Base-by-base conservation (phyloP, 129 eudicot species). In the Artemisia annua region DNA sequence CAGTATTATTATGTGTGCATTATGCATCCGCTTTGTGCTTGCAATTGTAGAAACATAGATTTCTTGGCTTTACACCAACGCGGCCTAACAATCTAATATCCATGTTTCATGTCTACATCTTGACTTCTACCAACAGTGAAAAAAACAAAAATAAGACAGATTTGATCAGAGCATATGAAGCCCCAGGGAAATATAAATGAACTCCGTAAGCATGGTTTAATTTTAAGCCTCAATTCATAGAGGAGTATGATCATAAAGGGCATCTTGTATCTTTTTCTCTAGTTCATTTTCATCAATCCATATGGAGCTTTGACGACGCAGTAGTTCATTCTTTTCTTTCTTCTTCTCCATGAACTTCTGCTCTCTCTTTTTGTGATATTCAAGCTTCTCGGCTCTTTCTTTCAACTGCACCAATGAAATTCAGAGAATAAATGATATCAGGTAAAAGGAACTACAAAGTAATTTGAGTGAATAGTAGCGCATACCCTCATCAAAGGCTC, bases 331-430 rank as follows among this genome's bases (percentile, higher is more conserved):
- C 81, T 88, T 83, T 78, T 78, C 83, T 54, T 74, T 69, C 81
- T 85, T 88, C 79, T 69, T 85, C 79, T 88, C 89, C 80, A 67
- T 75, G 16, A 85, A 20, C 28, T 78, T 73, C 46, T 72, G 63
- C 62, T 79, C 83, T 82, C 91, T 85, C 76, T 53, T 82, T 61
- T 85, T 92, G 94, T 91, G 91, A 57, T 87, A 92, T 67, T 89
- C 96, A 24, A 92, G 89, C 77, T 92, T 89, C 69, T 92, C 85
- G 24, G 80, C 73, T 80, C 91, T 83, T 82, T 92, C 98, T 85
- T 89, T 92, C 48, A 82, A 39, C 91, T 88, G 78, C 85, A 86
- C 2, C 46, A 39, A 39, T 7, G 46, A 7, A 39, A 7, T 39
- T 39, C 46, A 39, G 46, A 0, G 8, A 35, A 35, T 7, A 39